Percentiles rank a stretch among this genome's conserved stretches.
These are phyloP conservation scores for Stephanodiscus minutulus DNA, from an alignment of 108 stramenopile species.

Conservation along the genomic window DNA sequence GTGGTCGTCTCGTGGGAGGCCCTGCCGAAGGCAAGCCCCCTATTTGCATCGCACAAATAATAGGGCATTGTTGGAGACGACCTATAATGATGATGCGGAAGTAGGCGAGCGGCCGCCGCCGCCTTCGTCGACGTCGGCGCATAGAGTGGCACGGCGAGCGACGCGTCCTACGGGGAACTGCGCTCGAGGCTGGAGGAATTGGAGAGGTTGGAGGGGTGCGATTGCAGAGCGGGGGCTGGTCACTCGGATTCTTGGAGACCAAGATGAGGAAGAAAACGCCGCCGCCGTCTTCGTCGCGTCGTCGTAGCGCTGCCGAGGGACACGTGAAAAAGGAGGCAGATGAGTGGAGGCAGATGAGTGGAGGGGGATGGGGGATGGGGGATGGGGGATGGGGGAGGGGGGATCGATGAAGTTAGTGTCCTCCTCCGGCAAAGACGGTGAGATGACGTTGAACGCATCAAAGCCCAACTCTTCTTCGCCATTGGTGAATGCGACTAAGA, in stretches of 20 bases:
- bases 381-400: not conserved
- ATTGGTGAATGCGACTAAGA: not conserved
- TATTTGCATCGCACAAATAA: no score
- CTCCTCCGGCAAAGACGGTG: no score
- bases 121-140: no score
- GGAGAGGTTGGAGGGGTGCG: conserved; percentile 35
- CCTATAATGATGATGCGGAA: no score
- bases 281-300: not conserved
- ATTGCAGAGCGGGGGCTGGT: conserved; percentile 40
- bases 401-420: not conserved
- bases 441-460: not conserved
- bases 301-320: not conserved
- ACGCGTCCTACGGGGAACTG: conserved; percentile 10
- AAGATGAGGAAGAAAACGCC: not conserved
- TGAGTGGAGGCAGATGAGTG: no score
- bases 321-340: not conserved
- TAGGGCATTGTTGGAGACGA: no score
- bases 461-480: no score
- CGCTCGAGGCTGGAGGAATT: conserved; percentile 37
- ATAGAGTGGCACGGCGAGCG: not conserved
- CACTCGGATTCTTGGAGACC: conserved; percentile 39
- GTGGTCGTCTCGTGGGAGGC: no score
- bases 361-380: not conserved
- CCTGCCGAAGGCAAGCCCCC: no score
- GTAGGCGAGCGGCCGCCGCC: no score